phyloP scores from a whole-genome alignment of 768 basidiomycete genomes.

The Mrakia gelida region DNA sequence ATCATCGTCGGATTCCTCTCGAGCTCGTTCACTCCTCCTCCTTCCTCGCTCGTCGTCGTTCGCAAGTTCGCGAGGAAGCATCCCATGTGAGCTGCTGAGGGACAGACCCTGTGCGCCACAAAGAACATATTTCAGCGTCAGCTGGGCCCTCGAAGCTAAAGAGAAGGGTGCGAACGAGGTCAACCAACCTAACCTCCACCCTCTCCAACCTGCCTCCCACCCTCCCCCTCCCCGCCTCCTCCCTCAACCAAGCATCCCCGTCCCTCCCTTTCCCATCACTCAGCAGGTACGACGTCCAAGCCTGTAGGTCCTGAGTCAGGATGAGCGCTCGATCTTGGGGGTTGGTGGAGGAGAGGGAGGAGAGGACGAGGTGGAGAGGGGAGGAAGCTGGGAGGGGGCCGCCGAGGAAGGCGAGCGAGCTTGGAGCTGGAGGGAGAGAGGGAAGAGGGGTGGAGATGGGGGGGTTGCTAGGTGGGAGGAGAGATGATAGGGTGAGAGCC shows the following conservation, averaged over 20 bases:
- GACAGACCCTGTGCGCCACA: not conserved
- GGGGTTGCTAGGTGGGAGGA: not conserved
- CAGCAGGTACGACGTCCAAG: slow-evolving; percentile 1
- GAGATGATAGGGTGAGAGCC: not conserved
- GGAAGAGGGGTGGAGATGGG: not conserved
- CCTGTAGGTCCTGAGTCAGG: not conserved
- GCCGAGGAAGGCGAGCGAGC: not conserved
- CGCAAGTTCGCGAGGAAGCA: not conserved
- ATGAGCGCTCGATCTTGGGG: not conserved
- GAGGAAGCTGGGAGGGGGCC: not conserved
- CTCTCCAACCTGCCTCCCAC: not conserved
- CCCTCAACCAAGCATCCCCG: slow-evolving; percentile 10
- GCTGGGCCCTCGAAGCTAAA: not conserved
- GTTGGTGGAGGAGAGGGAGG: not conserved
- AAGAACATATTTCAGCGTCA: not conserved
- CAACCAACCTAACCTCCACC: not conserved
- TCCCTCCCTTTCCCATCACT: not conserved
- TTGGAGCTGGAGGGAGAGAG: not conserved
- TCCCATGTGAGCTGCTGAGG: not conserved
- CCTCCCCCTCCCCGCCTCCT: not conserved
- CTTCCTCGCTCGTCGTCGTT: not conserved
- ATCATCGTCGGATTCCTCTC: not conserved
- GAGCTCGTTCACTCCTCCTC: not conserved
- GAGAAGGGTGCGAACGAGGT: too few species aligned
- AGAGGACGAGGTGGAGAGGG: not conserved